Evolutionary conservation across 345 rosid species (phyloP).

Genomic region (Sapria himalayana): DNA sequence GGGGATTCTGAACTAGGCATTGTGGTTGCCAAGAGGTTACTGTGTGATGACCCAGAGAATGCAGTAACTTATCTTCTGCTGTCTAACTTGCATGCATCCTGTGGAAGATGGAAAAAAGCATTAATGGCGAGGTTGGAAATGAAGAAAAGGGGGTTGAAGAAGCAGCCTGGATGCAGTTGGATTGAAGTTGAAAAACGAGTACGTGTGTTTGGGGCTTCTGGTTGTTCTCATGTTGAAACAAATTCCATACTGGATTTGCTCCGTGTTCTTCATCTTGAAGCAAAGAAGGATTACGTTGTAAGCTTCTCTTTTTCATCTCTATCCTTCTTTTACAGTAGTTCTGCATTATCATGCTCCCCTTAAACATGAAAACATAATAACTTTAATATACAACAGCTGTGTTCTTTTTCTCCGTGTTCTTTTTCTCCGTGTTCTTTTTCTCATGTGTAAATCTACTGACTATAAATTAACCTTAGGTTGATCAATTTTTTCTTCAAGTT

Average conservation of each 20-base stretch:
- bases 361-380: too few species aligned
- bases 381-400: too few species aligned
- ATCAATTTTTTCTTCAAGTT: too few species aligned
- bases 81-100: conserved; percentile 37
- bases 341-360: too few species aligned
- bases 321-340: too few species aligned
- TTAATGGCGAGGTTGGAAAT: conserved; percentile 26
- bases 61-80: conserved; percentile 26
- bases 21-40: conserved; percentile 27
- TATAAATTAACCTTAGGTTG: too few species aligned
- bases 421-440: too few species aligned
- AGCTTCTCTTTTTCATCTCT: too few species aligned
- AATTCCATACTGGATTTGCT: conserved; percentile 18
- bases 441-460: too few species aligned
- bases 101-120: conserved; percentile 34
- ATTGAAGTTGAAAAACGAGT: conserved; percentile 20
- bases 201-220: conserved; percentile 36
- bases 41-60: conserved; percentile 32
- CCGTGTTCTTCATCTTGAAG: conserved; percentile 19
- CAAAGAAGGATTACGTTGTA: conserved; percentile 14
- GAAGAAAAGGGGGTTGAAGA: conserved; percentile 50
- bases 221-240: conserved; percentile 24
- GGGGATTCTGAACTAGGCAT: conserved; percentile 27
- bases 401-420: too few species aligned
- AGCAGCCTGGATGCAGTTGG: conserved; percentile 73